These are phyloP conservation scores for Ceratorhiza oryzae-sativae DNA, from an alignment of 1,284 basidiomycete species.

Conservation along the genomic window DNA sequence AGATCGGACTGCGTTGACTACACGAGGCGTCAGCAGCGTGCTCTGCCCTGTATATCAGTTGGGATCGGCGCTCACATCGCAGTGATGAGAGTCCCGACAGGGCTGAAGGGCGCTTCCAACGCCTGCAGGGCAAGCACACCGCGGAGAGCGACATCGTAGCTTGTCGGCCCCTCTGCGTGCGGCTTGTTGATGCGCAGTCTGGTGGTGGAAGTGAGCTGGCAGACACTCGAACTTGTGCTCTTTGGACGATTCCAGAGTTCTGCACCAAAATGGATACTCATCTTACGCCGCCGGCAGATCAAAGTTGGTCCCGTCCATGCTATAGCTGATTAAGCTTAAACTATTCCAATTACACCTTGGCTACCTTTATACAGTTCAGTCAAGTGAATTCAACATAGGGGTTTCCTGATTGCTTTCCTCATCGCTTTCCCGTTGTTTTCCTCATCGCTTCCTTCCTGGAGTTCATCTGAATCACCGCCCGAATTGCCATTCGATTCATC, in stretches of 20 bases:
- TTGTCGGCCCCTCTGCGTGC: conserved; percentile 18
- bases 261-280: conserved; percentile 23
- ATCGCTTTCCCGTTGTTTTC: too few relatives aligned
- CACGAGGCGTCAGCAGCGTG: conserved; percentile 3
- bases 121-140: conserved; percentile 27
- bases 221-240: conserved; percentile 5
- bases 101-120: conserved; percentile 25
- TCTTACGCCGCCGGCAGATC: conserved; percentile 30
- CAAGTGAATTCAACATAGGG: too few relatives aligned
- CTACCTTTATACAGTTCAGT: too few relatives aligned
- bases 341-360: too few relatives aligned
- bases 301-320: too few relatives aligned
- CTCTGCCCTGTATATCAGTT: conserved; percentile 20
- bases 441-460: not conserved
- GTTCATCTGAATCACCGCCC: not conserved
- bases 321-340: not conserved
- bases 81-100: conserved; percentile 10
- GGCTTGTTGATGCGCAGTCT: conserved; percentile 12
- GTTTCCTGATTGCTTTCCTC: too few relatives aligned
- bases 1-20: conserved; percentile 17
- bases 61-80: conserved; percentile 26
- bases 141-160: conserved; percentile 30
- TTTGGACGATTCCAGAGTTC: conserved; percentile 10
- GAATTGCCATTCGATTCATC: not conserved
- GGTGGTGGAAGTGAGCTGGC: conserved; percentile 31